Conservation (phyloP, 192 early-diverging fungal genomes). For the Allomyces macrogynus region DNA sequence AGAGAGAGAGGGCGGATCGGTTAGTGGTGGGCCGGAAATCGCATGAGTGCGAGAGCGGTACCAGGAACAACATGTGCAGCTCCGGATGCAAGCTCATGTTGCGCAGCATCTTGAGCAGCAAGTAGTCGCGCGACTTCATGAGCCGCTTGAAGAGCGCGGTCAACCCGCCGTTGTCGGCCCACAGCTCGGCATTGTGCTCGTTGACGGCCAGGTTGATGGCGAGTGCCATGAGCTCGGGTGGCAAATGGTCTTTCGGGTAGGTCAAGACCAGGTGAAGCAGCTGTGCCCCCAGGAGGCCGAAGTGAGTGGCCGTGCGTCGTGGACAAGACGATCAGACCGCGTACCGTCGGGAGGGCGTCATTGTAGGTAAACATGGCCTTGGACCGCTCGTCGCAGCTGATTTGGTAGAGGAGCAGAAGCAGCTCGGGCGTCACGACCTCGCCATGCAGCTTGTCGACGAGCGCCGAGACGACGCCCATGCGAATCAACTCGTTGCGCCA, state of each 20-base stretch:
- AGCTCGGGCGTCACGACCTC: slow-evolving; percentile 5
- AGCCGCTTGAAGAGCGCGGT: slow-evolving; percentile 30
- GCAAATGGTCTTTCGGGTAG: not conserved
- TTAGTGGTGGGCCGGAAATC: no score
- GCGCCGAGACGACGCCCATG: slow-evolving; percentile 10
- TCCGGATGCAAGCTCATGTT: slow-evolving; percentile 18
- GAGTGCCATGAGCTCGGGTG: slow-evolving; percentile 23
- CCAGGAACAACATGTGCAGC: slow-evolving; percentile 20
- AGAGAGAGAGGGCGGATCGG: not conserved
- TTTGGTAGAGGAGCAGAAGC: slow-evolving; percentile 23
- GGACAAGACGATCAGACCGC: no score
- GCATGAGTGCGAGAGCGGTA: not conserved
- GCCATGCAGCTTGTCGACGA: slow-evolving; percentile 11
- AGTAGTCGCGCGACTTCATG: slow-evolving; percentile 26
- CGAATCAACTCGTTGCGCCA: slow-evolving; percentile 14
- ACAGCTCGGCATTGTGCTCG: slow-evolving; percentile 11
- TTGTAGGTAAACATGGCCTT: slow-evolving; percentile 11
- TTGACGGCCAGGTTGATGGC: slow-evolving; percentile 27
- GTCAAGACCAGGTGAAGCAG: not conserved
- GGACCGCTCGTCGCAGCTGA: slow-evolving; percentile 20
- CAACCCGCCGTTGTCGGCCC: slow-evolving; percentile 23
- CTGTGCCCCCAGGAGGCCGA: not conserved
- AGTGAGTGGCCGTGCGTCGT: no score
- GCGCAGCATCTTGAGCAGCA: slow-evolving; percentile 31
- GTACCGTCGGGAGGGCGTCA: slow-evolving; percentile 15